Percentiles rank a stretch among this genome's conserved stretches.
These are phyloP conservation scores for Chytridiales sp. DNA, from an alignment of 371 early-diverging fungal species.

Conservation along the genomic window DNA sequence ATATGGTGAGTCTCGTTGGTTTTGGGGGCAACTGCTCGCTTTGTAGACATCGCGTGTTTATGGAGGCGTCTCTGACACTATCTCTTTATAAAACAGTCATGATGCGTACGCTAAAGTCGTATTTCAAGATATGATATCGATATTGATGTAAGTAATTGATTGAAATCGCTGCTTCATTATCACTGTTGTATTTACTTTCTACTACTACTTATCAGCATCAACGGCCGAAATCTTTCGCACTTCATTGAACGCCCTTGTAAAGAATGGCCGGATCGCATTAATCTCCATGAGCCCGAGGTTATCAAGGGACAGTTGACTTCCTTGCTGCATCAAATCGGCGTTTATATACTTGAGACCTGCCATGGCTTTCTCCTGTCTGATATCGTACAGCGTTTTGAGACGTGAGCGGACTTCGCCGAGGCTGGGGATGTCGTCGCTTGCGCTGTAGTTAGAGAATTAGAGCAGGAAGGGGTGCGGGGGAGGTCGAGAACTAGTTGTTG, in stretches of 20 bases:
- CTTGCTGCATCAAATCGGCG: slow-evolving; percentile 19
- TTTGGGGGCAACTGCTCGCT: too few species aligned
- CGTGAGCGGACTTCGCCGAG: slow-evolving; percentile 67
- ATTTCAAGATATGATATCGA: too few species aligned
- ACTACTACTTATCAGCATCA: slow-evolving; percentile 7
- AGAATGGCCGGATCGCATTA: slow-evolving; percentile 86
- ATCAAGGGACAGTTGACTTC: slow-evolving; percentile 56
- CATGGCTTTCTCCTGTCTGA: slow-evolving; percentile 75
- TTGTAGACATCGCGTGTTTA: too few species aligned
- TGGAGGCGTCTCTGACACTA: too few species aligned
- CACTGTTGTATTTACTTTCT: too few species aligned
- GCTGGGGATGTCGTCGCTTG: slow-evolving; percentile 75
- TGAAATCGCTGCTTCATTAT: too few species aligned
- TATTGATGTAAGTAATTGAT: too few species aligned
- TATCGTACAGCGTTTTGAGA: slow-evolving; percentile 81
- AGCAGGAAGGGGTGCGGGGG: too few species aligned
- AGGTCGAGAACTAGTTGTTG: slow-evolving; percentile 2
- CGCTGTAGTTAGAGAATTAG: slow-evolving; percentile 52
- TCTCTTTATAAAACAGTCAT: too few species aligned
- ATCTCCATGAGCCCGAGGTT: slow-evolving; percentile 82
- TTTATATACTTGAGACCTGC: slow-evolving; percentile 11
- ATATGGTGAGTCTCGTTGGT: slow-evolving; percentile 17
- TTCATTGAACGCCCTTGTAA: slow-evolving; percentile 72
- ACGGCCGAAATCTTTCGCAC: slow-evolving; percentile 43
- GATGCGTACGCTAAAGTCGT: too few species aligned